A percentile compares a stretch with the other conserved stretches of the same genome.
phyloP scores from a whole-genome alignment of 176 grass and related monocot genomes.

The Eragrostis nindensis region DNA sequence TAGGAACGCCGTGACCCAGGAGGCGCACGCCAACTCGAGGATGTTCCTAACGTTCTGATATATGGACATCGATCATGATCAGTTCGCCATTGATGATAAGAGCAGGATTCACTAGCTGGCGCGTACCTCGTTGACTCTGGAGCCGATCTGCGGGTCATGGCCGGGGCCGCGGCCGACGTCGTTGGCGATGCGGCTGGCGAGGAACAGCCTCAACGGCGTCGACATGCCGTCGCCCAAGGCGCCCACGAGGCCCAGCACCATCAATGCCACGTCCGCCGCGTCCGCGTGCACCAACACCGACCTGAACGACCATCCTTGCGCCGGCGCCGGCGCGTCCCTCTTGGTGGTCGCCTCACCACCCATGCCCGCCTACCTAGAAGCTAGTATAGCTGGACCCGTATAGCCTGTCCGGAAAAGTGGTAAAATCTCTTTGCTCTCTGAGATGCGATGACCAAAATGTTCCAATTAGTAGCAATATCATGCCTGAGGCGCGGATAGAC shows the following conservation, averaged over 20 bases:
- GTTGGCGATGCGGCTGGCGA: constrained; percentile 84
- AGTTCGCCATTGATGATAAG: not conserved
- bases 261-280: constrained; percentile 55
- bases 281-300: constrained; percentile 91
- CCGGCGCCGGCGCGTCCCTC: not conserved
- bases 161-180: constrained; percentile 57
- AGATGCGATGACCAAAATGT: too few species aligned
- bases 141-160: constrained; percentile 44
- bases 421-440: not conserved
- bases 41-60: constrained; percentile 67
- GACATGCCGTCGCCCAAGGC: constrained; percentile 77
- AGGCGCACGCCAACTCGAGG: constrained; percentile 66
- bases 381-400: not conserved
- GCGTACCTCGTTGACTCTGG: constrained; percentile 63
- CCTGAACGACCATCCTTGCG: constrained; percentile 16
- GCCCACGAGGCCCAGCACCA: constrained; percentile 72
- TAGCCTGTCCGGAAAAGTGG: not conserved
- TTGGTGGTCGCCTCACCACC: not conserved
- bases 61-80: not conserved
- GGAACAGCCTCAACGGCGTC: constrained; percentile 67
- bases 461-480: too few species aligned
- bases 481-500: too few species aligned
- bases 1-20: constrained; percentile 74
- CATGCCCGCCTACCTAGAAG: not conserved
- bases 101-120: not conserved